Evolutionary conservation across 768 basidiomycete species (phyloP).

Genomic region (Pleurotus tuber-regium): DNA sequence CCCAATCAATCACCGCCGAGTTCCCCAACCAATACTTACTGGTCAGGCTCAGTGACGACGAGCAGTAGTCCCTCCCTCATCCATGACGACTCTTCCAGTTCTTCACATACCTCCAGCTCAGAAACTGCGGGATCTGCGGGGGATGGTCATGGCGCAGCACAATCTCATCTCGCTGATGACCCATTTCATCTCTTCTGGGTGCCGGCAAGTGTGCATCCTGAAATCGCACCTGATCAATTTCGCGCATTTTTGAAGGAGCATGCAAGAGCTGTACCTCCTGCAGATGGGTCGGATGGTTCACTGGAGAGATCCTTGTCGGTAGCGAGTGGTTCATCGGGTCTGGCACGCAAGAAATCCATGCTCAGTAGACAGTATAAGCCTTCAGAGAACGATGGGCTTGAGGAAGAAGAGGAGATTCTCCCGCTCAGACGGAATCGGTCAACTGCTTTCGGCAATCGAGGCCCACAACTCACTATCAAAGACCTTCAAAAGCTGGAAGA

Average conservation of each 20-base stretch:
- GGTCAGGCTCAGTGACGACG: constrained; percentile 32
- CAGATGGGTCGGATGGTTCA: constrained; percentile 40
- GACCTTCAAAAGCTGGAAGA: constrained; percentile 95
- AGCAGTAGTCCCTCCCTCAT: constrained; percentile 28
- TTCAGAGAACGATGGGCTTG: constrained; percentile 69
- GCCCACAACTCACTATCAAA: constrained; percentile 86
- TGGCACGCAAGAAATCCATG: constrained; percentile 92
- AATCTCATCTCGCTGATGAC: constrained; percentile 54
- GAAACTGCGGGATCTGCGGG: constrained; percentile 18
- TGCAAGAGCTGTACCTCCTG: constrained; percentile 57
- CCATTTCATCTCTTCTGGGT: constrained; percentile 97
- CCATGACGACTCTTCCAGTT: constrained; percentile 43
- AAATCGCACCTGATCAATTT: constrained; percentile 96
- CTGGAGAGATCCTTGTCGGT: constrained; percentile 43
- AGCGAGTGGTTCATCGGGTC: constrained; percentile 41
- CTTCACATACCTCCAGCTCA: constrained; percentile 26
- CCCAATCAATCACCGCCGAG: constrained; percentile 67
- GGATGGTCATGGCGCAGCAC: constrained; percentile 24
- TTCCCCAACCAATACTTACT: constrained; percentile 54
- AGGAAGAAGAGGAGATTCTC: constrained; percentile 62
- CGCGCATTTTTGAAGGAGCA: constrained; percentile 94
- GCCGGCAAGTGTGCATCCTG: constrained; percentile 93
- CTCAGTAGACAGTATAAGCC: constrained; percentile 92
- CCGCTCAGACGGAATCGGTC: constrained; percentile 69
- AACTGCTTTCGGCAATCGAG: constrained; percentile 61